phyloP scores from a whole-genome alignment of 495 filamentous ascomycete genomes.

The Hypoxylon fragiforme region DNA sequence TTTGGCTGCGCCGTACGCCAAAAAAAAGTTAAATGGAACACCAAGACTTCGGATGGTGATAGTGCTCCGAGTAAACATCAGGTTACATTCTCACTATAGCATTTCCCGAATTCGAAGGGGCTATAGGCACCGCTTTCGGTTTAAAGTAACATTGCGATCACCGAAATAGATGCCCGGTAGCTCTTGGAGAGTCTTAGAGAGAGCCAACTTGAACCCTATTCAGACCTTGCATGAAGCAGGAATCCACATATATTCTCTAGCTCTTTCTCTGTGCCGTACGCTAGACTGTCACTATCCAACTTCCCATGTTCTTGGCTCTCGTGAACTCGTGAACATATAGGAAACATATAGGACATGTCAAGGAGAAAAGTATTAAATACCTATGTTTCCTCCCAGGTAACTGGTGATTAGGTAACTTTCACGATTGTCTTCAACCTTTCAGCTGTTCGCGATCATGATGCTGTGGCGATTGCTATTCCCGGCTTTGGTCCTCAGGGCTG shows the following conservation, averaged over 20 bases:
- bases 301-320: too few relatives aligned
- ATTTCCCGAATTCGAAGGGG: neutral
- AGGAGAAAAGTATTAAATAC: too few relatives aligned
- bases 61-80: too few relatives aligned
- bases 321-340: neutral
- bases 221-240: neutral
- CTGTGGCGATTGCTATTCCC: constrained; percentile 4
- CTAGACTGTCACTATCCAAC: too few relatives aligned
- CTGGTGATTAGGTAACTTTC: neutral
- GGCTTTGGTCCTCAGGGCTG: constrained; percentile 22
- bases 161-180: neutral
- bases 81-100: too few relatives aligned
- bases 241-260: too few relatives aligned
- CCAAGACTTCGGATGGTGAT: too few relatives aligned
- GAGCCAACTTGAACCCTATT: neutral
- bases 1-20: neutral
- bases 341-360: neutral
- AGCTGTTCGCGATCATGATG: too few relatives aligned
- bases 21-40: too few relatives aligned
- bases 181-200: neutral
- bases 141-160: constrained; percentile 1
- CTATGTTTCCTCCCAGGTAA: neutral
- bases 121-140: neutral
- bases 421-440: too few relatives aligned
- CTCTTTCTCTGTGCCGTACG: too few relatives aligned